Base-by-base conservation (phyloP, 2,329 filamentous ascomycete species). In the Periconia digitata region DNA sequence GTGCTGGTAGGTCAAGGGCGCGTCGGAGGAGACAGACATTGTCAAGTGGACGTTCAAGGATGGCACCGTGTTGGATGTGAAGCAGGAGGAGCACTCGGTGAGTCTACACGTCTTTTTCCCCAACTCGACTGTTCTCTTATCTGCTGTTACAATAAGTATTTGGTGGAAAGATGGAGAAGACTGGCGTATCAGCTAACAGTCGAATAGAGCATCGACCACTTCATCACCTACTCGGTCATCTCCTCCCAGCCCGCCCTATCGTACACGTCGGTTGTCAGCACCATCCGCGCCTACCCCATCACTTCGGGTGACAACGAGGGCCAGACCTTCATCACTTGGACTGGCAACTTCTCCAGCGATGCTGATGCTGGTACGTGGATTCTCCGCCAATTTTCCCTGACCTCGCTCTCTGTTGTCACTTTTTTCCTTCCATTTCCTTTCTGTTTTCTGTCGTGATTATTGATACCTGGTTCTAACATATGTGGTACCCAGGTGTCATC, bases 51-150 rank as follows among this genome's bases (percentile, higher is more conserved):
- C 78, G 17, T 89, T 89, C 77, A 83, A 84, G 69, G 86, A 89
- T 61, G 85, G 84, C 42, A 83, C 80, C 22, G 79, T 82, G 46
- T 73, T 87, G 17, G 85, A 89, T 69, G 83, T 89, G 58, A 89
- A 89, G 82, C 84, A 86, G 75, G 86, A 89, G 72, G 86, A 87
- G 76, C 85, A 89, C 74, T 86, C 82, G 56, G 84, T 86, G 72
- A 51, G 80, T 70, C 32, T 24, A 34, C 15, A 6, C 24, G 12
- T 6, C n/a, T 22, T 40, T n/a, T 16, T 23, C 6, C 6, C 18
- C 6, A 23, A 7, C 12, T 5, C 10, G 27, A 32, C n/a, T 32
- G 27, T 32, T 4, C n/a, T 10, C 27, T 32, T 10, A 32, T 32
- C 10, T 38, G 35, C 35, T n/a, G n/a, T n/a, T n/a, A 18, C 35